These are phyloP conservation scores for Sequoiadendron giganteum DNA, from an alignment of 75 land plant species.

Conservation along the genomic window DNA sequence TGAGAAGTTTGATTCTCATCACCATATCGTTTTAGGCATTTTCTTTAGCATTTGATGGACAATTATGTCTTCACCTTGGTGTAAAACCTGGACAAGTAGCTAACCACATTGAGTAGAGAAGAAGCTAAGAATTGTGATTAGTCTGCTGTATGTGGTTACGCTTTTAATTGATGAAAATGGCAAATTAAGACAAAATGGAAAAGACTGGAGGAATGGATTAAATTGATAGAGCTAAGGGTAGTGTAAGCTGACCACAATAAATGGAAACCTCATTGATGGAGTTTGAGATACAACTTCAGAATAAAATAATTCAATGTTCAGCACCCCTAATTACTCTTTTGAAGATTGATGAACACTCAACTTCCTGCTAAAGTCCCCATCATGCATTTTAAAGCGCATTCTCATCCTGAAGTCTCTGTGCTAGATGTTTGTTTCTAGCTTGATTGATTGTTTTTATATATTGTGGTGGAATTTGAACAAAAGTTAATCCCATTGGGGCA, in stretches of 20 bases:
- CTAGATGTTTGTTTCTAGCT: not conserved
- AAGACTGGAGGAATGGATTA: not conserved
- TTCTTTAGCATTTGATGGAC: not conserved
- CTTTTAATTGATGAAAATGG: not conserved
- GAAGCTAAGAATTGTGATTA: not conserved
- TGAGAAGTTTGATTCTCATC: not conserved
- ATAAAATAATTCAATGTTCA: not conserved
- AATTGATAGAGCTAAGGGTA: not conserved
- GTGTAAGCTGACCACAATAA: not conserved
- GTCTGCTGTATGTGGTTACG: not conserved
- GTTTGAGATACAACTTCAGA: not conserved
- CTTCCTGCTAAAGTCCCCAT: not conserved
- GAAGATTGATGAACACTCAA: not conserved
- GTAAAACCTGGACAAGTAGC: not conserved
- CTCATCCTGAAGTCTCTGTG: not conserved
- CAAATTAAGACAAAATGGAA: not conserved
- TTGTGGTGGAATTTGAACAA: not conserved
- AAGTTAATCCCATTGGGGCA: not conserved
- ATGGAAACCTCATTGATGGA: not conserved
- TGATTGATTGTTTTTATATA: not conserved
- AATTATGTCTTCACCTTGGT: not conserved
- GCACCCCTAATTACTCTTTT: not conserved
- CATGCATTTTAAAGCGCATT: not conserved
- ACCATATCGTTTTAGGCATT: not conserved
- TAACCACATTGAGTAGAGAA: not conserved